Conservation (phyloP, 257 asterid genomes). For the Jasminum sambac region DNA sequence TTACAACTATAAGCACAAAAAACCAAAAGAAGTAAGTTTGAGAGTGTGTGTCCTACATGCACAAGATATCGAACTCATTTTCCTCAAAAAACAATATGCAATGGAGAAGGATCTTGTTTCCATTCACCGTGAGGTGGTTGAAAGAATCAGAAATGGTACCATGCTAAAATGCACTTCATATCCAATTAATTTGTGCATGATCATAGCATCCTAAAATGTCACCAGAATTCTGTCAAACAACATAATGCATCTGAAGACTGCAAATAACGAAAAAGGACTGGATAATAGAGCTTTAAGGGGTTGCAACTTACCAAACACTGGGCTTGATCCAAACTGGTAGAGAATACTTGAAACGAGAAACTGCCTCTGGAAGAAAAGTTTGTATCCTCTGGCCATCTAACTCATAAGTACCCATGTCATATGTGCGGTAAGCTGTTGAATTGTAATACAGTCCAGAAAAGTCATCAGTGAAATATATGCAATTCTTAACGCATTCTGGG, state of each 20-base stretch:
- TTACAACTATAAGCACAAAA: neutral
- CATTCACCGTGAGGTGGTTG: neutral
- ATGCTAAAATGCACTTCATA: neutral
- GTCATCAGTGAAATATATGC: conserved; percentile 37
- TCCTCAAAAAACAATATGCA: neutral
- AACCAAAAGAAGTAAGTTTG: neutral
- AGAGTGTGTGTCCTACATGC: neutral
- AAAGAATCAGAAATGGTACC: neutral
- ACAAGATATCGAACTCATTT: neutral
- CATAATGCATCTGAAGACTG: neutral
- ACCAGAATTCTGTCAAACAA: neutral
- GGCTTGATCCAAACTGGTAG: conserved; percentile 35
- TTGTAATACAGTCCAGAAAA: conserved; percentile 21
- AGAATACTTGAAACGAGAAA: conserved; percentile 17
- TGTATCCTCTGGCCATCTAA: conserved; percentile 18
- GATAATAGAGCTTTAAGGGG: conserved; percentile 18
- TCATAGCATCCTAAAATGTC: neutral
- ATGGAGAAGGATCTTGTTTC: neutral
- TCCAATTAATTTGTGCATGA: neutral
- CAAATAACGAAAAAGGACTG: neutral
- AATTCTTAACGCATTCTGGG: conserved; percentile 31
- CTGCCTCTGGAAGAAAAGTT: conserved; percentile 19
- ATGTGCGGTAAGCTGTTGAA: neutral
- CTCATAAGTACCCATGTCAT: conserved; percentile 30
- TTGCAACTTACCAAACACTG: conserved; percentile 17